Percentiles rank a stretch among this genome's conserved stretches.
phyloP scores from a whole-genome alignment of 1,139 yeast genomes.

The Blastobotrys elegans region DNA sequence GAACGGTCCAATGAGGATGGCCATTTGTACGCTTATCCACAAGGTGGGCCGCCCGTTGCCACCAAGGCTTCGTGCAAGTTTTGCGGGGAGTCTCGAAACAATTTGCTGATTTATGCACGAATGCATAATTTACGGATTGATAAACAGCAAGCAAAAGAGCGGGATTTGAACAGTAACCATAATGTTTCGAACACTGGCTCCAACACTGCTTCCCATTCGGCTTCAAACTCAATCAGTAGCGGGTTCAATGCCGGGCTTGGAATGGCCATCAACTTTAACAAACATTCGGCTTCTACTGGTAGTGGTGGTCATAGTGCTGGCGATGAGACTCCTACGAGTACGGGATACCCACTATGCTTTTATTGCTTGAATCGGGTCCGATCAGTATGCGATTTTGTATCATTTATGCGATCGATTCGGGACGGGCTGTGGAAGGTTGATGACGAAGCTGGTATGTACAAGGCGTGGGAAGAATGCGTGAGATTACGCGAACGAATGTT shows the following conservation, averaged over 20 bases:
- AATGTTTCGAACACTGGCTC: not conserved
- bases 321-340: not conserved
- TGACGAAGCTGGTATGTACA: constrained; percentile 41
- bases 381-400: constrained; percentile 71
- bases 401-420: constrained; percentile 63
- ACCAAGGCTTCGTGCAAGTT: constrained; percentile 68
- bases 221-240: constrained; percentile 2
- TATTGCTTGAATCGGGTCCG: constrained; percentile 77
- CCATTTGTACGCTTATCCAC: constrained; percentile 38
- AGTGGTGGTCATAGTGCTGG: not conserved
- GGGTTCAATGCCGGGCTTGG: constrained; percentile 6
- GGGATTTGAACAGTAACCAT: not conserved
- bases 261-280: constrained; percentile 9
- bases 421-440: constrained; percentile 49
- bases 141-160: constrained; percentile 7
- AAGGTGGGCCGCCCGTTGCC: constrained; percentile 62
- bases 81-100: constrained; percentile 73
- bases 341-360: constrained; percentile 70
- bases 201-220: constrained; percentile 7
- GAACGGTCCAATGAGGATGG: constrained; percentile 15
- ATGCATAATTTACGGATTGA: constrained; percentile 56
- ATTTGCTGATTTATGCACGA: constrained; percentile 69
- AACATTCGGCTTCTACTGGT: not conserved
- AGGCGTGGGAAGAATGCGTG: constrained; percentile 62
- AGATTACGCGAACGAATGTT: constrained; percentile 58